phyloP scores from a whole-genome alignment of 495 filamentous ascomycete species.

The Neurospora sp. region DNA sequence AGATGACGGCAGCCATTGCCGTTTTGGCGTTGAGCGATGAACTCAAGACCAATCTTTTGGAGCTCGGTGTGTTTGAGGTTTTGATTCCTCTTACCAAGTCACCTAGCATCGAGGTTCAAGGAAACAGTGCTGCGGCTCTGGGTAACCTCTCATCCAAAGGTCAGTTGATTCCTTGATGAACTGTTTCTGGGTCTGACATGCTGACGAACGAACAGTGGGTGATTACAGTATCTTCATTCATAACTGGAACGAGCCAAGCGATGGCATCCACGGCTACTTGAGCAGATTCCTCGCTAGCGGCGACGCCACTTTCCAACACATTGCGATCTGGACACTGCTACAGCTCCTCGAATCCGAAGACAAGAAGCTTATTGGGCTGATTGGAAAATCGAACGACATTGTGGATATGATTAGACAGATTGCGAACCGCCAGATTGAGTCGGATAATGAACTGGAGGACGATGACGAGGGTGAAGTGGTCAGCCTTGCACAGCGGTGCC shows the following conservation, averaged over 20 bases:
- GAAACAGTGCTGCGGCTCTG: slow-evolving; percentile 91
- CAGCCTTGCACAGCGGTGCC: slow-evolving; percentile 76
- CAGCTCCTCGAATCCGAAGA: slow-evolving; percentile 95
- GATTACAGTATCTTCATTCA: slow-evolving; percentile 94
- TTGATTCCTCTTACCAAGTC: slow-evolving; percentile 91
- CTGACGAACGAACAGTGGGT: slow-evolving; percentile 51
- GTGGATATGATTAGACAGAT: slow-evolving; percentile 85
- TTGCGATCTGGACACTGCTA: slow-evolving; percentile 95
- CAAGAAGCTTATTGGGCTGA: slow-evolving; percentile 68
- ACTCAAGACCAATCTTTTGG: slow-evolving; percentile 82
- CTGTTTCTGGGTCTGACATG: not conserved
- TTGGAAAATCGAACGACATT: slow-evolving; percentile 78
- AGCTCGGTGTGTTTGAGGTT: slow-evolving; percentile 91
- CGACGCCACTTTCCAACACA: slow-evolving; percentile 97
- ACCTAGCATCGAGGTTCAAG: slow-evolving; percentile 94
- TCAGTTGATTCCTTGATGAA: slow-evolving; percentile 28
- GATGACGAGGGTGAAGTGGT: slow-evolving; percentile 88
- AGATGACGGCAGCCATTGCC: slow-evolving; percentile 98
- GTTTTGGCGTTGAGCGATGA: slow-evolving; percentile 96
- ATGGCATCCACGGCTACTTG: slow-evolving; percentile 91
- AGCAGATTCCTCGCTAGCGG: slow-evolving; percentile 85
- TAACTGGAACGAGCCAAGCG: slow-evolving; percentile 85
- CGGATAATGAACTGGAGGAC: slow-evolving; percentile 79
- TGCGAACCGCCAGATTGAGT: slow-evolving; percentile 81
- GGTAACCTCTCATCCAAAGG: slow-evolving; percentile 97